Evolutionary conservation across 257 asterid genomes (phyloP).

Genomic region (Salvia rosmarinus): DNA sequence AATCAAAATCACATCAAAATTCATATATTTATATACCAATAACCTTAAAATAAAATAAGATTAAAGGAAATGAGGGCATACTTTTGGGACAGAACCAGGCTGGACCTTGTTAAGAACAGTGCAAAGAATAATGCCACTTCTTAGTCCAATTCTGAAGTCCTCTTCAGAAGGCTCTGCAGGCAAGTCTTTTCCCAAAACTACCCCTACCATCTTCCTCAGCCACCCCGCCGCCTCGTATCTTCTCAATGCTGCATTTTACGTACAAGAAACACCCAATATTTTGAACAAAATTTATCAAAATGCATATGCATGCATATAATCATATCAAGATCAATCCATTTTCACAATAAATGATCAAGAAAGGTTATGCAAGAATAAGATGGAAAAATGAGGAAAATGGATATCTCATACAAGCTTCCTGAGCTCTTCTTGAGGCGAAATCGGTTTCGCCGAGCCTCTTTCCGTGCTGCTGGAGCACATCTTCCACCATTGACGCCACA

Average conservation of each 20-base stretch:
- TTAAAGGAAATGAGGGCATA: slow-evolving; percentile 36
- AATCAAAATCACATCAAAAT: no score
- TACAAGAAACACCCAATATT: neutral
- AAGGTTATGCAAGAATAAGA: neutral
- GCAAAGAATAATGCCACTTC: slow-evolving; percentile 93
- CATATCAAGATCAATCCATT: slow-evolving; percentile 6
- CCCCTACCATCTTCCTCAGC: slow-evolving; percentile 88
- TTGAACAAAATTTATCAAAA: no score
- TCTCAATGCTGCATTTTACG: slow-evolving; percentile 73
- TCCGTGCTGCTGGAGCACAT: slow-evolving; percentile 75
- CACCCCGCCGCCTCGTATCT: slow-evolving; percentile 86
- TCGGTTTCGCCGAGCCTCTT: slow-evolving; percentile 59
- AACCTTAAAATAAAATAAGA: neutral
- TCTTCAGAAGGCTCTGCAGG: slow-evolving; percentile 97
- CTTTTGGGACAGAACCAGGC: slow-evolving; percentile 80
- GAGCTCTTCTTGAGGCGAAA: slow-evolving; percentile 68
- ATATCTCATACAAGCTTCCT: slow-evolving; percentile 66
- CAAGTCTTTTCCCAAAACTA: slow-evolving; percentile 83
- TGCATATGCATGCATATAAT: neutral
- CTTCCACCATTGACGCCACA: slow-evolving; percentile 71
- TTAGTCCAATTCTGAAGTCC: slow-evolving; percentile 77
- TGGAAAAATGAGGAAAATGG: neutral
- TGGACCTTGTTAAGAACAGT: slow-evolving; percentile 80
- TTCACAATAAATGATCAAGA: neutral
- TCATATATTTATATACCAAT: no score